Percentiles rank a stretch among this genome's conserved stretches.
Evolutionary conservation across 495 filamentous ascomycete species (phyloP).

Genomic region (Aspergillus haitiensis): DNA sequence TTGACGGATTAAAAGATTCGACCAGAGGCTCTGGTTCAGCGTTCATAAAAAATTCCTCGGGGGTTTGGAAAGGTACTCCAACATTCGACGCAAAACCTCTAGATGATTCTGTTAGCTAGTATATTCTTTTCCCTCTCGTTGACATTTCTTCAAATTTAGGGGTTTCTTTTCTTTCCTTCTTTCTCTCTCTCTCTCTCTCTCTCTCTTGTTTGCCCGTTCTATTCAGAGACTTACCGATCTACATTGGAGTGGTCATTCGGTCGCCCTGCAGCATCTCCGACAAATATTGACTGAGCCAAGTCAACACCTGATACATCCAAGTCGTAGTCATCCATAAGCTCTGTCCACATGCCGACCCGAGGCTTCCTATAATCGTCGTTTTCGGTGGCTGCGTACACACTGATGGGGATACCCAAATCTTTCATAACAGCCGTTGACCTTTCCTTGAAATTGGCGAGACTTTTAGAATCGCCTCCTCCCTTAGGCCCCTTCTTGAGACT

Average conservation of each 20-base stretch:
- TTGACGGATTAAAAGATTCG: constrained; percentile 65
- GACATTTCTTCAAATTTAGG: neutral
- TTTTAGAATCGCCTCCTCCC: constrained; percentile 62
- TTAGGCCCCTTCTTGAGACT: constrained; percentile 72
- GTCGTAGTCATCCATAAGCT: constrained; percentile 72
- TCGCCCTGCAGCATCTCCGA: constrained; percentile 82
- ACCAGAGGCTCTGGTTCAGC: constrained; percentile 60
- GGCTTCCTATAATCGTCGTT: constrained; percentile 85
- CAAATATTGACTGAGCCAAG: constrained; percentile 69
- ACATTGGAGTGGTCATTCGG: constrained; percentile 72
- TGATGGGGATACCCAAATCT: constrained; percentile 73
- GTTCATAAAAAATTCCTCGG: constrained; percentile 86
- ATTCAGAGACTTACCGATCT: constrained; percentile 58
- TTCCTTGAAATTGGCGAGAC: constrained; percentile 73
- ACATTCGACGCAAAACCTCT: constrained; percentile 78
- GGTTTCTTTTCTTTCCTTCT: too few relatives aligned
- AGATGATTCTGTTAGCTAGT: neutral
- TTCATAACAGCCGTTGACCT: constrained; percentile 68
- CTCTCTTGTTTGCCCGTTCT: too few relatives aligned
- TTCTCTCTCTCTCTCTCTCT: too few relatives aligned
- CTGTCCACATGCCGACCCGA: constrained; percentile 83
- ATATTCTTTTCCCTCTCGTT: neutral
- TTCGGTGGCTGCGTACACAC: constrained; percentile 80
- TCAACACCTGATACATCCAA: constrained; percentile 65
- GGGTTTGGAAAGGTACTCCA: constrained; percentile 76